These are phyloP conservation scores for Cocos nucifera DNA, from an alignment of 176 grass and related monocot species.

Conservation along the genomic window DNA sequence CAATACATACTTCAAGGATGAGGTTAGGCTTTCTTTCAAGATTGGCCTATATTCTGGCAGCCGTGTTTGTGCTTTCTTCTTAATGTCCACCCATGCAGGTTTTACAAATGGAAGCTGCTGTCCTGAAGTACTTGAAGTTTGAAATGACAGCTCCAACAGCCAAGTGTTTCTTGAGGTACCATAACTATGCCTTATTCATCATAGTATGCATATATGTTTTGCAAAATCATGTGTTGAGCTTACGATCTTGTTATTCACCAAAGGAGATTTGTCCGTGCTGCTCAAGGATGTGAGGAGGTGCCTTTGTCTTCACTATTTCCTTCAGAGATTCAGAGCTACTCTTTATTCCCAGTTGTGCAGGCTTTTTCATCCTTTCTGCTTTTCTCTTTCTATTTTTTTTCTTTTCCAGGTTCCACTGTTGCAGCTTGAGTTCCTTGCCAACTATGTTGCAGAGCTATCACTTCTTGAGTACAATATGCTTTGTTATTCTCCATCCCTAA, in stretches of 20 bases:
- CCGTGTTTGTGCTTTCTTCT: neutral
- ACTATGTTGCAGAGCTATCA: constrained; percentile 77
- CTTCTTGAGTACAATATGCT: constrained; percentile 86
- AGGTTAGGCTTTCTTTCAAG: constrained; percentile 29
- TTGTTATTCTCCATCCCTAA: constrained; percentile 59
- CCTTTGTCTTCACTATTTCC: neutral
- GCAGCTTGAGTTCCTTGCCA: constrained; percentile 85
- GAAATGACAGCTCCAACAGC: constrained; percentile 85
- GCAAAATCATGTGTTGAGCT: neutral
- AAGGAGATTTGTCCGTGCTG: constrained; percentile 85
- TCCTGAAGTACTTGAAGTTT: constrained; percentile 86
- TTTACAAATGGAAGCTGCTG: constrained; percentile 84
- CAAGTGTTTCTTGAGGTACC: constrained; percentile 88
- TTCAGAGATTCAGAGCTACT: neutral
- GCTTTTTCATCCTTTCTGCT: neutral
- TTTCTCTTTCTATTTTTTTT: constrained; percentile 9
- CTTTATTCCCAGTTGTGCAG: constrained; percentile 2
- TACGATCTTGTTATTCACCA: constrained; percentile 18
- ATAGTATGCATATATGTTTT: too few species aligned
- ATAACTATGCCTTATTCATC: constrained; percentile 5
- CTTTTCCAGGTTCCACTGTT: constrained; percentile 51
- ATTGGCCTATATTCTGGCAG: too few species aligned
- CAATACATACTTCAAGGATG: constrained; percentile 98
- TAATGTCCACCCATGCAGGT: constrained; percentile 37
- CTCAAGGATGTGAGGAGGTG: constrained; percentile 79